phyloP scores from a whole-genome alignment of 2,329 filamentous ascomycete species.

The Pseudogymnoascus sp. region DNA sequence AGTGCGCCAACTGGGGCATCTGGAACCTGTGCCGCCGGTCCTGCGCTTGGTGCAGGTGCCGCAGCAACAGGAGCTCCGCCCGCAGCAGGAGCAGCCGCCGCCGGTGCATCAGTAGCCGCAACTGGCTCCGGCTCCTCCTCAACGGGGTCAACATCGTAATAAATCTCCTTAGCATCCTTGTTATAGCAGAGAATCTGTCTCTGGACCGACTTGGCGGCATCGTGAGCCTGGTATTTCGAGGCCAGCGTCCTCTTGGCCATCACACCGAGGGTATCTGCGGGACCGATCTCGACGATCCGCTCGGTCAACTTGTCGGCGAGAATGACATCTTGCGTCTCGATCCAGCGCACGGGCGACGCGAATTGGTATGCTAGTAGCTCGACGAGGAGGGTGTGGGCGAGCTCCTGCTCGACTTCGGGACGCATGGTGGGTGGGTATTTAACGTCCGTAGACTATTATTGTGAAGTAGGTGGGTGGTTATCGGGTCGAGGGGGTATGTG shows the following conservation, averaged over 20 bases:
- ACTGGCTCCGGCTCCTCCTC: conserved; percentile 76
- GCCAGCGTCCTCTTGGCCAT: conserved; percentile 96
- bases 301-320: conserved; percentile 93
- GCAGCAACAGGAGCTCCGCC: conserved; percentile 47
- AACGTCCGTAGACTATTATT: conserved; percentile 25
- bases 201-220: conserved; percentile 92
- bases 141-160: conserved; percentile 94
- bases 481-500: not conserved
- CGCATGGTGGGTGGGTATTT: conserved; percentile 59
- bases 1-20: conserved; percentile 83
- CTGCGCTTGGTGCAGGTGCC: conserved; percentile 61
- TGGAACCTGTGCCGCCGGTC: conserved; percentile 77
- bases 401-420: conserved; percentile 98
- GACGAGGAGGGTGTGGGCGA: conserved; percentile 94
- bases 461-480: not conserved
- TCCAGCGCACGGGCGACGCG: conserved; percentile 97
- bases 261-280: conserved; percentile 89
- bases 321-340: conserved; percentile 99
- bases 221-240: conserved; percentile 97
- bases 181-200: conserved; percentile 98
- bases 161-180: conserved; percentile 98
- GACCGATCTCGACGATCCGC: conserved; percentile 95
- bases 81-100: conserved; percentile 37
- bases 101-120: conserved; percentile 33
- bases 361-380: conserved; percentile 99